Evolutionary conservation across 1,139 yeast species (phyloP), one percentile per base, ranked within the genome.

Genomic region (Geotrichum aggregatum): DNA sequence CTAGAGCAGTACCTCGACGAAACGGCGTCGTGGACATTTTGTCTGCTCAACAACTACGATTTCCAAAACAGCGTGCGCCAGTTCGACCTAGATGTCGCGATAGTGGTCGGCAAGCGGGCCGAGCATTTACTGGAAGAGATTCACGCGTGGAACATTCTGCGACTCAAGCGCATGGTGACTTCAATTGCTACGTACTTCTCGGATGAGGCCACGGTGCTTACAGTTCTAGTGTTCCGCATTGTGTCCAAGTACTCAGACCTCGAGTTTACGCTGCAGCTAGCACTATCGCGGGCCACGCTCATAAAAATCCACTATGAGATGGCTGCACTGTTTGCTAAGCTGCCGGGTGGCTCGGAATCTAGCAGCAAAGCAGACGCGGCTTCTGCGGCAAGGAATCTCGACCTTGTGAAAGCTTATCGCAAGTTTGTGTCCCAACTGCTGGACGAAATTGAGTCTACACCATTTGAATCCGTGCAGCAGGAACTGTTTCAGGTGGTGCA

Each of bases 401-500:
- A 43, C 13, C 39, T 68, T 34, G 63, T 68, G 1, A 57, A 56
- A 47, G 63, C 65, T 36, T 68, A 68, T 55, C 57, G 67, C 26
- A 56, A 60, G 44, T 68, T 68, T 59, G 71, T 68, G 22, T 52
- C 61, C 18, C 67, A 66, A 48, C 59, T 68, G 35, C 58, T 68
- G 26, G 51, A 57, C 2, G 70, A 68, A 49, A 59, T 68, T 53
- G 70, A 68, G 51, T 56, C 64, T 1, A 59, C 71, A 3, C 66
- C 69, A 7, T 59, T 61, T 42, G 68, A 64, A 42, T 60, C 63
- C 7, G 67, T 64, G n/a, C 68, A 66, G 49, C 66, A 64, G 54
- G 71, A 68, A 48, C 61, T 67, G 58, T 66, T 67, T 58, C 70
- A 66, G 52, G 65, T 68, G 7, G 71, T 68, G 18, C 59, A 62